Percentiles rank a stretch among this genome's conserved stretches.
Conservation (phyloP, 768 basidiomycete genomes). For the Tricholoma saponaceum region DNA sequence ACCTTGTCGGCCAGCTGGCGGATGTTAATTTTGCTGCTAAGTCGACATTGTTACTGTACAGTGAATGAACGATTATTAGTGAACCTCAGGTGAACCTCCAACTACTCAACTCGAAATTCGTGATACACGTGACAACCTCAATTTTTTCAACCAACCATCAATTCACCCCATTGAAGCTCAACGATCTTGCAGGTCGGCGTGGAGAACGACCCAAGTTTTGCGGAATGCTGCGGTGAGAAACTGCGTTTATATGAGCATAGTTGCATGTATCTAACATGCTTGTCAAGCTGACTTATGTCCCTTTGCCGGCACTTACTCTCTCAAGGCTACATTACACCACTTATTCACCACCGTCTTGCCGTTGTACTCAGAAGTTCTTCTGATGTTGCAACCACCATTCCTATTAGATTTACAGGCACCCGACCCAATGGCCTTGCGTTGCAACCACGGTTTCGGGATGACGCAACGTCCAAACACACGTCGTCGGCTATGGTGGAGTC, state of each 20-base stretch:
- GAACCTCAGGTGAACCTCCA: no score
- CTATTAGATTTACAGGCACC: background rate
- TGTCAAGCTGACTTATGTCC: constrained; percentile 70
- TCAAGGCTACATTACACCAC: constrained; percentile 39
- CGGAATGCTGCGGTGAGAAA: constrained; percentile 54
- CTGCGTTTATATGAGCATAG: background rate
- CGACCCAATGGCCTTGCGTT: background rate
- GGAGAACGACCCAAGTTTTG: constrained; percentile 21
- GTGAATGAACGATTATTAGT: no score
- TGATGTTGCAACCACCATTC: constrained; percentile 17
- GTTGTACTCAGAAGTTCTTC: constrained; percentile 15
- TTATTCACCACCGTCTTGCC: constrained; percentile 13
- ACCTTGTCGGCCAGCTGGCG: no score
- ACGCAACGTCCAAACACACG: constrained; percentile 5
- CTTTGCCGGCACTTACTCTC: constrained; percentile 60
- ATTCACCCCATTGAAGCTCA: constrained; percentile 1
- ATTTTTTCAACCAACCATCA: background rate
- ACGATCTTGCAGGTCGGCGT: constrained; percentile 10
- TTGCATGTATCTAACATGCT: constrained; percentile 10
- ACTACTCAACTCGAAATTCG: no score
- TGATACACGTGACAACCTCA: background rate
- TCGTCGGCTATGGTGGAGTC: constrained; percentile 8
- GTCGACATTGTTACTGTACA: no score
- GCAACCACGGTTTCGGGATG: constrained; percentile 1
- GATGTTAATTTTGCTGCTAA: no score